Evolutionary conservation across 2,329 filamentous ascomycete genomes (phyloP).

Genomic region (Lachnellula hyalina): DNA sequence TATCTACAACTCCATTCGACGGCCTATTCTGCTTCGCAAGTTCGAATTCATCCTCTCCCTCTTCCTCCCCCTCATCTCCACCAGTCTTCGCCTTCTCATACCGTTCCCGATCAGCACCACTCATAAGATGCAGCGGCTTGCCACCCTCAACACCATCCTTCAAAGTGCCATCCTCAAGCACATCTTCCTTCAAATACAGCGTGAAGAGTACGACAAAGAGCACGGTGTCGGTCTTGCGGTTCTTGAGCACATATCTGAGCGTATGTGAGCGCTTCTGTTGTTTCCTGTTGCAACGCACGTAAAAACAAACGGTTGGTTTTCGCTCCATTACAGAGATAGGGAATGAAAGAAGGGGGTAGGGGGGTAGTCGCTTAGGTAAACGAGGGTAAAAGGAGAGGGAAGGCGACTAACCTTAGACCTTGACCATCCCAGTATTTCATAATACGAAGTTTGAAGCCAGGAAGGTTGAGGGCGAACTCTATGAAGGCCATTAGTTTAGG

Average conservation of each 20-base stretch:
- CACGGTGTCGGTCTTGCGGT: constrained; percentile 65
- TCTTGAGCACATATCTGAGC: constrained; percentile 88
- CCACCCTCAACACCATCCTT: constrained; percentile 35
- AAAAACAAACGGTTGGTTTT: constrained; percentile 18
- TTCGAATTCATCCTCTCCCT: constrained; percentile 4
- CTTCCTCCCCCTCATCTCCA: constrained; percentile 2
- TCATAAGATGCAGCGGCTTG: constrained; percentile 21
- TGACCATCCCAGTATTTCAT: constrained; percentile 79
- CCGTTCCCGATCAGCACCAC: constrained; percentile 7
- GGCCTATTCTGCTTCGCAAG: constrained; percentile 13
- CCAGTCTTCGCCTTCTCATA: constrained; percentile 15
- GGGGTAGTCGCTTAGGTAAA: neutral
- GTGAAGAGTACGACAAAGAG: constrained; percentile 81
- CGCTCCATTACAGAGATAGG: constrained; percentile 17
- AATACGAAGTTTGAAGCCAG: constrained; percentile 67
- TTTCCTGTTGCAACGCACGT: constrained; percentile 17
- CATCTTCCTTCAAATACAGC: constrained; percentile 63
- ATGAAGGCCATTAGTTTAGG: constrained; percentile 4
- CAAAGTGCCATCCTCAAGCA: constrained; percentile 53
- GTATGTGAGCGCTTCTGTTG: constrained; percentile 61
- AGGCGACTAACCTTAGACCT: constrained; percentile 57
- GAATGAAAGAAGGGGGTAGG: neutral
- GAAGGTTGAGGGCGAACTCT: constrained; percentile 65
- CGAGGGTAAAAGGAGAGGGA: constrained; percentile 5
- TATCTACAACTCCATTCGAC: constrained; percentile 13